Conservation (phyloP, 2,329 filamentous ascomycete genomes). For the Ramularia endophylla region DNA sequence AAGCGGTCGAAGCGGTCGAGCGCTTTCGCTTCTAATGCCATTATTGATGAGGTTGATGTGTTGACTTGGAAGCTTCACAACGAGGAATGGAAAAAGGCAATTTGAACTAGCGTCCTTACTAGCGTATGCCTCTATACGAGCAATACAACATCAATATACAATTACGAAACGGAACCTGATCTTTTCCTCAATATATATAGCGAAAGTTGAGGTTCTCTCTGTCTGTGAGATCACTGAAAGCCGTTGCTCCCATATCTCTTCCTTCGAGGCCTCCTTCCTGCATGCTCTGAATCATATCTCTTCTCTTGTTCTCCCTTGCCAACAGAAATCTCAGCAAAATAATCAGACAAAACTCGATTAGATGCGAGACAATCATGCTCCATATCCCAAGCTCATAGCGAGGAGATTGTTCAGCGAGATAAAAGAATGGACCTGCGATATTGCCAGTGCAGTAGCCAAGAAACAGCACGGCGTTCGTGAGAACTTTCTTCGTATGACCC, state of each 20-base stretch:
- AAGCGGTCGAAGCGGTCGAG: conserved; percentile 12
- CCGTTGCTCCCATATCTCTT: conserved; percentile 44
- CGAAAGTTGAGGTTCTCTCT: conserved; percentile 9
- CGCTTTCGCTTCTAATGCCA: conserved; percentile 5
- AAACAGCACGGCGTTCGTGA: conserved; percentile 57
- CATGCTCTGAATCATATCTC: conserved; percentile 45
- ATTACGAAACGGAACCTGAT: too few species aligned
- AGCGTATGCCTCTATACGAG: too few species aligned
- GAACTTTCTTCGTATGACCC: conserved; percentile 58
- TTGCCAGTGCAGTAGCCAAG: conserved; percentile 48
- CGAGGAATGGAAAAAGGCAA: too few species aligned
- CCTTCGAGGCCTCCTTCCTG: conserved; percentile 40
- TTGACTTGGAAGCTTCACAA: too few species aligned
- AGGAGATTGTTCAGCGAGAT: conserved; percentile 49
- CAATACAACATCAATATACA: too few species aligned
- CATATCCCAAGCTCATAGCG: conserved; percentile 48
- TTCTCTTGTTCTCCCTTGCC: conserved; percentile 44
- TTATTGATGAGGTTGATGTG: too few species aligned
- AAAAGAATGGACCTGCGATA: conserved; percentile 59
- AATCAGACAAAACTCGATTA: conserved; percentile 47
- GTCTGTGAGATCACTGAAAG: conserved; percentile 51
- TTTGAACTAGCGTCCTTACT: too few species aligned
- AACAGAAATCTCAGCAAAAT: conserved; percentile 42
- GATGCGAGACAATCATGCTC: conserved; percentile 51
- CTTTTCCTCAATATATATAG: not conserved